Percentiles rank a stretch among this genome's conserved stretches.
These are phyloP conservation scores for Solanum hybrid DNA, from an alignment of 305 asterid species.

Conservation along the genomic window DNA sequence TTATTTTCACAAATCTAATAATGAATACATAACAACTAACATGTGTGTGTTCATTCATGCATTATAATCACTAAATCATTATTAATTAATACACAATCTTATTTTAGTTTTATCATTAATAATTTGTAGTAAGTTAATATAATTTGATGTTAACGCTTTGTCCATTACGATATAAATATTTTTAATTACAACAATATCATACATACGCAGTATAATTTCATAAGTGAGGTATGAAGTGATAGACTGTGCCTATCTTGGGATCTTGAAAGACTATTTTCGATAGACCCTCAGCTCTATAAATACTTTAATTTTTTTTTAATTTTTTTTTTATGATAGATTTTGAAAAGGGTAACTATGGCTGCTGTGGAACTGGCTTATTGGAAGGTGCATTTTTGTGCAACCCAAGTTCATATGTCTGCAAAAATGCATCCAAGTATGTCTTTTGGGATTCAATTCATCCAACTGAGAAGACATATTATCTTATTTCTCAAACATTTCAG, in stretches of 20 bases:
- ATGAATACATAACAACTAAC: background rate
- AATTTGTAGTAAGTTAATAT: background rate
- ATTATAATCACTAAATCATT: background rate
- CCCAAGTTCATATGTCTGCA: constrained; percentile 29
- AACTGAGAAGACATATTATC: constrained; percentile 33
- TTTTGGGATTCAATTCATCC: constrained; percentile 86
- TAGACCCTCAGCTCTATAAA: background rate
- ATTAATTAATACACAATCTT: background rate
- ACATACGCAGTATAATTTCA: background rate
- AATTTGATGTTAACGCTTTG: background rate
- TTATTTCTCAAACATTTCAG: constrained; percentile 21
- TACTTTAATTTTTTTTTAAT: background rate
- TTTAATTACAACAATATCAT: background rate
- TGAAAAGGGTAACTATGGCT: constrained; percentile 45
- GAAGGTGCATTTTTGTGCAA: constrained; percentile 58
- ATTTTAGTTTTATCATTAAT: background rate
- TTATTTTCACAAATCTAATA: background rate
- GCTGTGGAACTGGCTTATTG: constrained; percentile 67
- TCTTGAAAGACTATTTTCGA: background rate
- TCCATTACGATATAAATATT: background rate
- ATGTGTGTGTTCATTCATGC: background rate
- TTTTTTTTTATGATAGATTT: constrained; percentile 28
- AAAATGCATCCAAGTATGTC: constrained; percentile 42
- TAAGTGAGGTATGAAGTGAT: background rate
- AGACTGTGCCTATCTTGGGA: background rate